Evolutionary conservation across 2,329 filamentous ascomycete genomes (phyloP), one percentile per base, ranked within the genome.

Genomic region (Stemphylium vesicarium): DNA sequence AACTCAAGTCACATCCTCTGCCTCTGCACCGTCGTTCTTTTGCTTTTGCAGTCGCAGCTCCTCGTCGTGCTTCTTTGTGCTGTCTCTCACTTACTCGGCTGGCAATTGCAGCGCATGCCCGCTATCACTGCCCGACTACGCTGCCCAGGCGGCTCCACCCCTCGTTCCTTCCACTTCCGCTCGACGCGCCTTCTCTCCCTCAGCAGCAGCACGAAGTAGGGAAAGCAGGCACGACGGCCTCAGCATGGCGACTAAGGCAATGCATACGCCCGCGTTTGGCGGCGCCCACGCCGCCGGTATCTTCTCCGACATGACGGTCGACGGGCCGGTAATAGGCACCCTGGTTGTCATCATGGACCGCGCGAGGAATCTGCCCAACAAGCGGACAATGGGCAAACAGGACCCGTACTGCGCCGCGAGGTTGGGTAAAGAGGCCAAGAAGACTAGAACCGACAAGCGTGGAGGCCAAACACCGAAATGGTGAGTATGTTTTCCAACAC

Each of bases 311-410:
- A 92, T 96, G 88, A 91, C 88, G 16, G 85, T 96, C 53, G 94
- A 98, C 74, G 95, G 95, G 1, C 94, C 95, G 3, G 84, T 91
- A 56, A 97, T 99, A 70, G 95, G 95, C 64, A 98, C 93, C 1
- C 82, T 99, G 65, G 92, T 99, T 41, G 85, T 92, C 53, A 88
- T 99, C 68, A 86, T 98, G 70, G 95, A 99, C 79, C 86, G 93
- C 65, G 95, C 93, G 47, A 98, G 96, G 85, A 99, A 99, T 75
- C 80, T 99, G 65, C 95, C 95, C 45, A 99, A 99, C 78, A 82
- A 92, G 66, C 96, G 96, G 81, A 95, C 92, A 5, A 97, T 99
- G 82, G 95, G 95, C 51, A 99, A 99, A 79, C 95, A 99, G 79
- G 93, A 98, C 74, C 94, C 95, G 0, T 99, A 98, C 77, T 97